Conservation (phyloP, 2,329 filamentous ascomycete species). For the Parastagonospora nodorum region DNA sequence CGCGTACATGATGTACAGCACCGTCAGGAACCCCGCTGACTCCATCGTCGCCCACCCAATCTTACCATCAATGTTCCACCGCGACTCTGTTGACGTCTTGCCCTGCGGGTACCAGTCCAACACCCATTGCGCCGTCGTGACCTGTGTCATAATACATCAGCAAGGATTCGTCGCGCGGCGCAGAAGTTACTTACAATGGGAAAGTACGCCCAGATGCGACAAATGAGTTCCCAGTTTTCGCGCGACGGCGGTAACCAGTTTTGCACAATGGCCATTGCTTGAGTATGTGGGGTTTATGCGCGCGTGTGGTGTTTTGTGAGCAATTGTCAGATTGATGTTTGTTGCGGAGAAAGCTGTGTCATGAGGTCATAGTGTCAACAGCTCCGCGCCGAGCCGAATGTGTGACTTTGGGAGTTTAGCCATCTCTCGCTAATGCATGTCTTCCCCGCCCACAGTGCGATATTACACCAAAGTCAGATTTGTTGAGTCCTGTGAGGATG, state of each 20-base stretch:
- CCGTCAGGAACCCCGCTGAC: constrained; percentile 72
- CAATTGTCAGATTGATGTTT: background rate
- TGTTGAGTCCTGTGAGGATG: too few species aligned
- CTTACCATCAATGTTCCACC: constrained; percentile 85
- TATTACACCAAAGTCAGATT: background rate
- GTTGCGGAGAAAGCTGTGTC: background rate
- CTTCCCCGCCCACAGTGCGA: background rate
- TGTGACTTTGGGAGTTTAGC: background rate
- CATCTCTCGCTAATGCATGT: background rate
- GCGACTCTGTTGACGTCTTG: constrained; percentile 79
- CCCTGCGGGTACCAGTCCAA: constrained; percentile 85
- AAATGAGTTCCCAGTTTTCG: constrained; percentile 56
- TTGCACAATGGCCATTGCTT: constrained; percentile 49
- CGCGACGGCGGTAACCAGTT: constrained; percentile 55
- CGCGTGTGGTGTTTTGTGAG: background rate
- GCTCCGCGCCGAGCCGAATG: constrained; percentile 17
- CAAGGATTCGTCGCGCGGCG: background rate
- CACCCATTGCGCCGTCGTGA: constrained; percentile 74
- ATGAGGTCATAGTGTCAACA: constrained; percentile 23
- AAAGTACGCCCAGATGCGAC: constrained; percentile 55
- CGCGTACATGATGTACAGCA: constrained; percentile 78
- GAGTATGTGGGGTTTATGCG: background rate
- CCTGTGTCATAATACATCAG: constrained; percentile 52
- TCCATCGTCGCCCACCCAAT: constrained; percentile 92
- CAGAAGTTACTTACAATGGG: constrained; percentile 49